Evolutionary conservation across 2,329 filamentous ascomycete species (phyloP), one percentile per base, ranked within the genome.

Genomic region (Fusarium nanum): DNA sequence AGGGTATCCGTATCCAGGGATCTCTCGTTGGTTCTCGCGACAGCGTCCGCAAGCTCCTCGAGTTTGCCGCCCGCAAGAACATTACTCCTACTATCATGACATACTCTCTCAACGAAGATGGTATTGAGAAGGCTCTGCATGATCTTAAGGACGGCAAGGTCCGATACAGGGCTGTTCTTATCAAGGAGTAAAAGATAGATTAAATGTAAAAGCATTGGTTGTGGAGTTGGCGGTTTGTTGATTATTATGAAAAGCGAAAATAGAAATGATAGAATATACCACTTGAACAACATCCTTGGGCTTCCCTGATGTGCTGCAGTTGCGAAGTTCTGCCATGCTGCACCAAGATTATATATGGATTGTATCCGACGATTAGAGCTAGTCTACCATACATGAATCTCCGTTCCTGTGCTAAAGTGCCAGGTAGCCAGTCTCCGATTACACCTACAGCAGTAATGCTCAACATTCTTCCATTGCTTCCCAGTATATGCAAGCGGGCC

Each of bases 141-240:
- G 79, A 75, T 56, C 53, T 82, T 27, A 75, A 77, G 28, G 63
- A 78, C 9, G 79, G 80, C 5, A 71, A 79, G 37, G 68, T 82
- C 14, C 56, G 72, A 34, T 76, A 76, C 52, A 61, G 74, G 34
- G 74, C 68, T 16, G 74, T 76, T 13, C 69, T 82, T 5, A 70
- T 79, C 4, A 70, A 55, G 60, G 56, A 72, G 60, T 72, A 67
- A 18, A 3, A 5, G 4, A 5, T 6, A 11, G 4, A 1, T 30
- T 18, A 32, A 8, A 1, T 18, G 12, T 42, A 12, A 22, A 13
- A 44, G 20, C 12, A 48, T 11, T 3, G 13, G 13, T 2, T 44
- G 34, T 12, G 7, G 34, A 32, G 37, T 34, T 20, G 30, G 23
- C 16, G 30, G 16, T 8, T 11, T 22, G 14, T 46, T 25, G 60